Conservation (phyloP, 208 protist species). For the Angomonas desouzai region DNA sequence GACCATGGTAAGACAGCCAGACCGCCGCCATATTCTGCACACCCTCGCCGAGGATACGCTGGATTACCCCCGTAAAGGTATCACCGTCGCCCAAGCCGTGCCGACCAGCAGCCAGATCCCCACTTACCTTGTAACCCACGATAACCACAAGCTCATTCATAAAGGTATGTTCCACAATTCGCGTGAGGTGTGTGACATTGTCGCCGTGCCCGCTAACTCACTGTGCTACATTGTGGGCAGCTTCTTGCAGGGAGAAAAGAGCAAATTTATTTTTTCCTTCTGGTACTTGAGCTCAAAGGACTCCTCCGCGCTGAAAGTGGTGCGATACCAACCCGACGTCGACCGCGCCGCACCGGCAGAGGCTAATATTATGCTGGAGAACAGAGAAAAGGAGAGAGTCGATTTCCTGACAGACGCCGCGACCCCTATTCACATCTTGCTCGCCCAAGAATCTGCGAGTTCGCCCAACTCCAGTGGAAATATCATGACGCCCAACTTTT, state of each 20-base stretch:
- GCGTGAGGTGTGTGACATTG: slow-evolving; percentile 36
- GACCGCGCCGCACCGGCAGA: slow-evolving; percentile 35
- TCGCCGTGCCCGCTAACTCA: slow-evolving; percentile 46
- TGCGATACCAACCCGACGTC: slow-evolving; percentile 30
- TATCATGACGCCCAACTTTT: slow-evolving; percentile 46
- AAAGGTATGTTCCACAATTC: slow-evolving; percentile 29
- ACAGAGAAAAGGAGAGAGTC: slow-evolving; percentile 37
- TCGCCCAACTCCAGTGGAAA: slow-evolving; percentile 19
- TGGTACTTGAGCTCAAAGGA: slow-evolving; percentile 34
- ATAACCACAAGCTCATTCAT: slow-evolving; percentile 55
- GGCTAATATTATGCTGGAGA: slow-evolving; percentile 29
- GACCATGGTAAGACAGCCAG: slow-evolving; percentile 53
- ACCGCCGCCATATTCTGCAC: slow-evolving; percentile 49
- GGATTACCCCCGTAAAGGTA: slow-evolving; percentile 33
- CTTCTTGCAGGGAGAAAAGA: slow-evolving; percentile 32
- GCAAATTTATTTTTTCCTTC: slow-evolving; percentile 63
- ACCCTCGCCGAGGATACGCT: slow-evolving; percentile 23
- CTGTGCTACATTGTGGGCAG: slow-evolving; percentile 52
- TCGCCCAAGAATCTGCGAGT: slow-evolving; percentile 39
- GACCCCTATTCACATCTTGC: slow-evolving; percentile 50
- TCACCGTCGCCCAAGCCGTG: slow-evolving; percentile 29
- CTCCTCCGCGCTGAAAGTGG: slow-evolving; percentile 20
- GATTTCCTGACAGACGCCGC: slow-evolving; percentile 56
- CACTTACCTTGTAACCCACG: slow-evolving; percentile 54
- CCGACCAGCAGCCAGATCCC: slow-evolving; percentile 15